phyloP scores from a whole-genome alignment of 108 stramenopile species.

The Aurantiochytrium sp. region DNA sequence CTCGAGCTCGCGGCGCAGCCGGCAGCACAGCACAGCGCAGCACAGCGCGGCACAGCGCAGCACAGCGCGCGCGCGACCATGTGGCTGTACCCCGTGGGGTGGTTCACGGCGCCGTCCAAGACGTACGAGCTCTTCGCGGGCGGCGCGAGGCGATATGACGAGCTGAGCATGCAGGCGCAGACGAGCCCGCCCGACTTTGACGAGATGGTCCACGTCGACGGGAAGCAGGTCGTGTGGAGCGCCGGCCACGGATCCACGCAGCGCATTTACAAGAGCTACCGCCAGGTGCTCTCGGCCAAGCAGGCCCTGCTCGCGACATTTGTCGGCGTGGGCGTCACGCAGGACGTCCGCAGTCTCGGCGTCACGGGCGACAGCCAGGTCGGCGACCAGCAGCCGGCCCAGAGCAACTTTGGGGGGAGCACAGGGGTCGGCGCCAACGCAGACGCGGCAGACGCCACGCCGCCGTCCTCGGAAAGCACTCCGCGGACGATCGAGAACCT shows the following conservation, averaged over 20 bases:
- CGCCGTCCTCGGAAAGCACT: not conserved
- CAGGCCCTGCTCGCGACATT: not conserved
- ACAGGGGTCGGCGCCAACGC: not conserved
- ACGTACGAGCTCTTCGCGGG: not conserved
- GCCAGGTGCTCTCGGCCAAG: slow-evolving; percentile 23
- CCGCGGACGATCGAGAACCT: too few species aligned
- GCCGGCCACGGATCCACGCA: not conserved
- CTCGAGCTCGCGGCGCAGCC: too few species aligned
- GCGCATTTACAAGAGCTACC: slow-evolving; percentile 18
- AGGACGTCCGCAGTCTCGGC: not conserved
- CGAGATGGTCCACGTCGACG: slow-evolving; percentile 17
- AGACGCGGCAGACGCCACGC: not conserved
- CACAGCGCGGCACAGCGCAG: too few species aligned
- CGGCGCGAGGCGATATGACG: not conserved
- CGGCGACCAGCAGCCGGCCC: not conserved
- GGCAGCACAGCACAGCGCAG: too few species aligned
- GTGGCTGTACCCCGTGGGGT: slow-evolving; percentile 17
- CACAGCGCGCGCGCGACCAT: too few species aligned
- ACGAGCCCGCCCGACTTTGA: not conserved
- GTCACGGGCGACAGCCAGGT: slow-evolving; percentile 11
- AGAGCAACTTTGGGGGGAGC: not conserved
- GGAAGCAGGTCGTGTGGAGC: slow-evolving; percentile 25
- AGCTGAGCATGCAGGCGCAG: not conserved
- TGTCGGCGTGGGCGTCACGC: not conserved
- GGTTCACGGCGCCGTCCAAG: slow-evolving; percentile 25